Percentiles rank a stretch among this genome's conserved stretches.
Conservation (phyloP, 768 basidiomycete genomes). For the Fomitopsis serialis region DNA sequence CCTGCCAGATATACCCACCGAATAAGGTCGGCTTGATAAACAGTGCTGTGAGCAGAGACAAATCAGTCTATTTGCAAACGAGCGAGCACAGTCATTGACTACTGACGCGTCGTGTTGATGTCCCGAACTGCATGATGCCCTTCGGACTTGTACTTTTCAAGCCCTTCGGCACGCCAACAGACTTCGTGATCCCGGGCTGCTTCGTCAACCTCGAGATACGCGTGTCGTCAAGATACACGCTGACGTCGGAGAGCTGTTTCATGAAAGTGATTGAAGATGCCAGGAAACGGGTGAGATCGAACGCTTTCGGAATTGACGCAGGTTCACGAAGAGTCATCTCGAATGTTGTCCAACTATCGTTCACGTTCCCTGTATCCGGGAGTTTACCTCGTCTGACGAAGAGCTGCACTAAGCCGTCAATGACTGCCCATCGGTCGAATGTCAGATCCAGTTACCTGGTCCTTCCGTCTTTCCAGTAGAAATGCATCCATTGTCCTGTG, state of each 20-base stretch:
- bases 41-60: conserved; percentile 40
- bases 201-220: conserved; percentile 66
- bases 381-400: conserved; percentile 76
- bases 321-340: conserved; percentile 85
- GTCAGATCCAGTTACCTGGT: conserved; percentile 76
- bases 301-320: conserved; percentile 69
- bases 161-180: conserved; percentile 47
- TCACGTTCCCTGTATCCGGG: conserved; percentile 28
- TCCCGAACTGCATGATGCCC: conserved; percentile 65
- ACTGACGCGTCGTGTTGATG: conserved; percentile 60
- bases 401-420: conserved; percentile 40
- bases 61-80: no score
- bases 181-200: conserved; percentile 44
- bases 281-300: conserved; percentile 87
- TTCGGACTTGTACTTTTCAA: conserved; percentile 51
- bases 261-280: conserved; percentile 93
- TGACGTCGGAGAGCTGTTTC: conserved; percentile 67
- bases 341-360: conserved; percentile 73
- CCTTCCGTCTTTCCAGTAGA: conserved; percentile 93
- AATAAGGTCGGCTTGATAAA: conserved; percentile 79
- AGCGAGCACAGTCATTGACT: not conserved
- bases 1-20: conserved; percentile 69
- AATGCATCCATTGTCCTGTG: conserved; percentile 85
- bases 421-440: no score
- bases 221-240: conserved; percentile 78